phyloP scores from a whole-genome alignment of 2,329 filamentous ascomycete species.

The Scorias spongiosa region DNA sequence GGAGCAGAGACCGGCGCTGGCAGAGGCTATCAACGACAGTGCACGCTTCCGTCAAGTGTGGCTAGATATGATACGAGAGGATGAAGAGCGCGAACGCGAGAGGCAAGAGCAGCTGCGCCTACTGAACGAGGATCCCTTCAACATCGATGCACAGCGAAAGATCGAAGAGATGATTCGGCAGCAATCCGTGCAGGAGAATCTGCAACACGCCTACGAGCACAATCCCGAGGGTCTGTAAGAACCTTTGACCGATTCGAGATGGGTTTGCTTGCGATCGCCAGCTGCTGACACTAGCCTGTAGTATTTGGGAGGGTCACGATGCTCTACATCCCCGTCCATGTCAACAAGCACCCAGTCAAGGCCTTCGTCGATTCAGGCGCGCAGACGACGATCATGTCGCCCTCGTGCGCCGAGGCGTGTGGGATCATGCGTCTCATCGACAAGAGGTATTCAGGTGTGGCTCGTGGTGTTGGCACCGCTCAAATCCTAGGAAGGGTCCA shows the following conservation, averaged over 20 bases:
- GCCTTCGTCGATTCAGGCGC: constrained; percentile 95
- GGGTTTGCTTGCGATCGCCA: neutral
- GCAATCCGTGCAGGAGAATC: constrained; percentile 83
- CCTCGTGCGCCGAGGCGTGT: constrained; percentile 75
- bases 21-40: constrained; percentile 59
- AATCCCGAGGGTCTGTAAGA: constrained; percentile 71
- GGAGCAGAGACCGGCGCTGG: constrained; percentile 60
- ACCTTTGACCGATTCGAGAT: neutral
- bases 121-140: constrained; percentile 88
- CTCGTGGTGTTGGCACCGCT: constrained; percentile 85
- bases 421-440: constrained; percentile 95
- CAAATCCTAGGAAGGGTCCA: constrained; percentile 91
- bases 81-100: constrained; percentile 57
- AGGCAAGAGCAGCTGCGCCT: constrained; percentile 70
- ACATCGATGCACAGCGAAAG: constrained; percentile 74
- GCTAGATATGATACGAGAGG: constrained; percentile 49
- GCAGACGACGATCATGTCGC: constrained; percentile 98
- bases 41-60: constrained; percentile 61
- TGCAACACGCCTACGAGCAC: constrained; percentile 93
- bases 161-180: constrained; percentile 97
- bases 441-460: constrained; percentile 78
- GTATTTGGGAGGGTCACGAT: constrained; percentile 91
- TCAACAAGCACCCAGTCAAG: constrained; percentile 85
- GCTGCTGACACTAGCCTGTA: constrained; percentile 23
- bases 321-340: constrained; percentile 89